These are phyloP conservation scores for Cyclocybe cylindracea DNA, from an alignment of 768 basidiomycete genomes.

Conservation along the genomic window DNA sequence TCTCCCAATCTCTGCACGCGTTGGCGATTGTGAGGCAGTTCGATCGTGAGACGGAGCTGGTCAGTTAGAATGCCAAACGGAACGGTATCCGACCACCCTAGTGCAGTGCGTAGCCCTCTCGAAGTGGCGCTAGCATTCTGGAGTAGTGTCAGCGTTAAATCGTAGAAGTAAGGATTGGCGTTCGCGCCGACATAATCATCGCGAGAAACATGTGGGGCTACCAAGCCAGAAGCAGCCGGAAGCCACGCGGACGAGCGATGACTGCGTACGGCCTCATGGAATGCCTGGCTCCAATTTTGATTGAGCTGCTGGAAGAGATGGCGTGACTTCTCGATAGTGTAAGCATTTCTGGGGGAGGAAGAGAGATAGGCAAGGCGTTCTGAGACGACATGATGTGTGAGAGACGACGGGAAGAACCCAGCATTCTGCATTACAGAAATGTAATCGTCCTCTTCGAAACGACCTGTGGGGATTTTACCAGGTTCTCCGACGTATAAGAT, in stretches of 20 bases:
- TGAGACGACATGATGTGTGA: constrained; percentile 29
- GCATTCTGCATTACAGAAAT: constrained; percentile 14
- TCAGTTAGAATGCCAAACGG: constrained; percentile 25
- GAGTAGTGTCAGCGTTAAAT: constrained; percentile 34
- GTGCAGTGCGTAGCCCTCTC: constrained; percentile 23
- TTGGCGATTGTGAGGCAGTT: neutral
- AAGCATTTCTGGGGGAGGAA: too few relatives aligned
- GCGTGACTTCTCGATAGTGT: neutral
- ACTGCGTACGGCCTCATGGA: too few relatives aligned
- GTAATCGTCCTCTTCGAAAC: neutral
- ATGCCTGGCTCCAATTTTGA: constrained; percentile 6
- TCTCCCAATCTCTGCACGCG: neutral
- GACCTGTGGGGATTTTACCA: constrained; percentile 17
- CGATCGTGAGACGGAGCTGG: constrained; percentile 27
- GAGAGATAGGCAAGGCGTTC: constrained; percentile 38
- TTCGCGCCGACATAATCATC: constrained; percentile 5
- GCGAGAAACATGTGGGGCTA: constrained; percentile 24
- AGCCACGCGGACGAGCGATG: constrained; percentile 23
- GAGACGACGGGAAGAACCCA: constrained; percentile 23
- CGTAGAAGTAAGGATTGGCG: constrained; percentile 29
- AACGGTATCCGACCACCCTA: constrained; percentile 42
- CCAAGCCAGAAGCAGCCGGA: constrained; percentile 37
- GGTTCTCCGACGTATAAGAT: constrained; percentile 20
- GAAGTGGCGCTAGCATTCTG: constrained; percentile 19
- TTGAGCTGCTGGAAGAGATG: constrained; percentile 3